These are phyloP conservation scores for Phoenix dactylifera DNA, from an alignment of 176 grass and related monocot species.

Conservation along the genomic window DNA sequence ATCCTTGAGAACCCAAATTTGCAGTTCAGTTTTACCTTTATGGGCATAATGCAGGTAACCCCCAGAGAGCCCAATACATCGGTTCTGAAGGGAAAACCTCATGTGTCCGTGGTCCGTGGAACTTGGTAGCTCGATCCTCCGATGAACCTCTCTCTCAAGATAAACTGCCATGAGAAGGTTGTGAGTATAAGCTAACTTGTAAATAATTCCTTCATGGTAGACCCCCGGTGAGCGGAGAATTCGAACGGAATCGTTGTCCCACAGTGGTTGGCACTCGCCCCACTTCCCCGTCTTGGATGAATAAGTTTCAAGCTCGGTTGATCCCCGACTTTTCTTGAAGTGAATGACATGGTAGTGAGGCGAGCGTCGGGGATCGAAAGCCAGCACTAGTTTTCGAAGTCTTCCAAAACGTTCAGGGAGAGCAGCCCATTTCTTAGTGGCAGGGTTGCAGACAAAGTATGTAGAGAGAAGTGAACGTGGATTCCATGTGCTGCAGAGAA, in stretches of 20 bases:
- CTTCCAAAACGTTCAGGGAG: neutral
- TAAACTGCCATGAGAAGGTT: neutral
- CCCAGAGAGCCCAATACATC: no score
- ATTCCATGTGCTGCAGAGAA: neutral
- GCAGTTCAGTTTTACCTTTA: neutral
- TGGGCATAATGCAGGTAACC: conserved; percentile 16
- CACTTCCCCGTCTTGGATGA: conserved; percentile 6
- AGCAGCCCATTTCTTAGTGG: neutral
- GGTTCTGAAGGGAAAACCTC: no score
- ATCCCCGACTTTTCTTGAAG: neutral
- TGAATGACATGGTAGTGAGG: neutral
- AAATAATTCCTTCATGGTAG: no score
- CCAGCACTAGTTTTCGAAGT: neutral
- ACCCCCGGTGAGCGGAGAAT: no score
- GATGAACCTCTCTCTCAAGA: neutral
- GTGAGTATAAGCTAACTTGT: neutral
- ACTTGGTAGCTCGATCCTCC: neutral
- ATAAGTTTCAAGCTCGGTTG: conserved; percentile 2
- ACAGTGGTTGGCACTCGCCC: neutral
- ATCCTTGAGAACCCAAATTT: conserved; percentile 18
- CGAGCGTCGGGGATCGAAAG: neutral
- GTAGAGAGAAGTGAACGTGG: no score
- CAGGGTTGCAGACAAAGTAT: conserved; percentile 15
- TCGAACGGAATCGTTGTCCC: no score
- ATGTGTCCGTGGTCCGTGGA: neutral